Percentiles rank a stretch among this genome's conserved stretches.
phyloP scores from a whole-genome alignment of 2,329 filamentous ascomycete genomes.

The Keithomyces neogunnii region DNA sequence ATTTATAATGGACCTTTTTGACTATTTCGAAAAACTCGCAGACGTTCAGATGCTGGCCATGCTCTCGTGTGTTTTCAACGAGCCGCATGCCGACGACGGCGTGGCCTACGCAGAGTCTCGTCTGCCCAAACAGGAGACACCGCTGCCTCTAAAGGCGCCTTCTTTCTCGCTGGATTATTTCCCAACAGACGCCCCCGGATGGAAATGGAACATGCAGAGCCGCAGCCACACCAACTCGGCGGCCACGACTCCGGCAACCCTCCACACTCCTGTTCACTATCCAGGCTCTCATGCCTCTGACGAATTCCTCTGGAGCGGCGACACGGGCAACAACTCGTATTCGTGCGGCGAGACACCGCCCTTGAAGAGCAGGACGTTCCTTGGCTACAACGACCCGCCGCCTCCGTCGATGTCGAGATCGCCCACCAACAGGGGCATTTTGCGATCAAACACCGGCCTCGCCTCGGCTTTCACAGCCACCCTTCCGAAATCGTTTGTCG shows the following conservation, averaged over 20 bases:
- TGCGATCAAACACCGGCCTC: constrained; percentile 46
- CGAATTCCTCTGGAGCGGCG: constrained; percentile 42
- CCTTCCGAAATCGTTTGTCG: constrained; percentile 38
- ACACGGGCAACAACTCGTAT: constrained; percentile 48
- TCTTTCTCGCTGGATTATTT: constrained; percentile 62
- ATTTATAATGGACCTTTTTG: constrained; percentile 55
- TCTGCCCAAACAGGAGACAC: constrained; percentile 51
- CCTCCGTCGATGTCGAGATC: constrained; percentile 51
- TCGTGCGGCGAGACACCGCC: constrained; percentile 56
- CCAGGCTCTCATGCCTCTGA: constrained; percentile 51
- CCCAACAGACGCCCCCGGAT: constrained; percentile 46
- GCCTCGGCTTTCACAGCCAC: constrained; percentile 48
- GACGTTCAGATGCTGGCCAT: constrained; percentile 66
- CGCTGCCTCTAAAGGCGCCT: constrained; percentile 55
- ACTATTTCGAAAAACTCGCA: constrained; percentile 51
- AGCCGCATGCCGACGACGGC: constrained; percentile 46
- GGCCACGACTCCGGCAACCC: constrained; percentile 48
- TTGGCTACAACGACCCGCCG: constrained; percentile 35
- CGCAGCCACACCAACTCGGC: constrained; percentile 46
- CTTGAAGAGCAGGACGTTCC: constrained; percentile 36
- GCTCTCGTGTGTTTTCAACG: constrained; percentile 61
- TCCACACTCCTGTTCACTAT: constrained; percentile 45
- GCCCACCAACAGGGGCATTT: constrained; percentile 44
- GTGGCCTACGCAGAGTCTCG: constrained; percentile 49
- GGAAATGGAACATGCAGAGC: constrained; percentile 47